Base-by-base conservation (phyloP, 768 basidiomycete species). In the Lentinula guzmanii region DNA sequence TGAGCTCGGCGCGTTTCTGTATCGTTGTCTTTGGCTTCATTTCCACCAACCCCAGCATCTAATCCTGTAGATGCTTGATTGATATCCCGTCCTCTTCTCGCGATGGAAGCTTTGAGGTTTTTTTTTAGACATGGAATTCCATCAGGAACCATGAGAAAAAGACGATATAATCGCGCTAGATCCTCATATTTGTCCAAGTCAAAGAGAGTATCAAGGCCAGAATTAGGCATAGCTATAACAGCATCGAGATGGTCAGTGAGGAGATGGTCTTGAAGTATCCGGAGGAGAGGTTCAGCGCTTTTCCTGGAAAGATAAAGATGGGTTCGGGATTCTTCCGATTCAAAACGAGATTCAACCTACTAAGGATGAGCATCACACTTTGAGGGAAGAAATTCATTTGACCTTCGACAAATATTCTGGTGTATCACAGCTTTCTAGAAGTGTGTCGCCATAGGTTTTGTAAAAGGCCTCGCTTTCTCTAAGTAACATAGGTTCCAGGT, bases 151-250 rank as follows among this genome's bases (percentile, higher is more conserved):
- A 79, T 82, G 2, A 70, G 74, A 70, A 86, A 95, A 15, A 99
- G 79, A 3, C 82, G 80, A 74, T 90, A 97, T 46, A 99, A 71
- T 4, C 94, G 85, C 9, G 81, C 79, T 18, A 98, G 79, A 65
- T 95, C 93, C 11, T 86, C 82, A 15, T 83, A 72, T 70, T 87
- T 90, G 69, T 91, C 85, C 33, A 81, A 75, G 69, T 98, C 91
- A 48, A 98, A 80, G 92, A 98, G 95, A 16, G 76, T 76, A 65
- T 95, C 86, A 52, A 98, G 74, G 8, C 97, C 97, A 5, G 95
- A 93, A 42, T 43, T 85, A 1, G 85, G 81, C 83, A 93, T 90
- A 35, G 79, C 78, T 61, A 98, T 85, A 57, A 97, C 81, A 5
- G 82, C 76, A n/a, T 75, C 68, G 16, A 98, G 75, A 71, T 98